phyloP scores from a whole-genome alignment of 805 yeast genomes.

The Nakazawaea ernobii region DNA sequence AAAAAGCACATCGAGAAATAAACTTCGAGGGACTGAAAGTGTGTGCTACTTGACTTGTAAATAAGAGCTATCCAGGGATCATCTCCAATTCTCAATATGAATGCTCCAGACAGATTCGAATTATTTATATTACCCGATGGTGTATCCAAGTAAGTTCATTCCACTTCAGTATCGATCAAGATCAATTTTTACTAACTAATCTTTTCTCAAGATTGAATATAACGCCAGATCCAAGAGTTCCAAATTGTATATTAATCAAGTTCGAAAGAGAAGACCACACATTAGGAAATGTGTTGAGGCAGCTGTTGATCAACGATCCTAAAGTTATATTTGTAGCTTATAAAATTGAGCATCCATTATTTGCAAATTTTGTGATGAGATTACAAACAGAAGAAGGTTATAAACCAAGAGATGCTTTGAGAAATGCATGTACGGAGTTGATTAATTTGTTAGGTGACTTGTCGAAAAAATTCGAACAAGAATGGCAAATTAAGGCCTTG shows the following conservation, averaged over 20 bases:
- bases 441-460: slow-evolving; percentile 73
- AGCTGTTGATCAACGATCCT: slow-evolving; percentile 79
- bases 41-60: background rate
- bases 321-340: slow-evolving; percentile 95
- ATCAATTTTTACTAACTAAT: slow-evolving; percentile 10
- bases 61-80: background rate
- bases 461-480: slow-evolving; percentile 76
- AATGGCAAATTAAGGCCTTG: slow-evolving; percentile 86
- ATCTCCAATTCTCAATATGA: slow-evolving; percentile 66
- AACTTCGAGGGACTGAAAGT: background rate
- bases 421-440: slow-evolving; percentile 80
- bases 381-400: slow-evolving; percentile 95
- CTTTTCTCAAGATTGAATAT: slow-evolving; percentile 54
- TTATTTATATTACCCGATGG: slow-evolving; percentile 97
- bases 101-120: slow-evolving; percentile 99
- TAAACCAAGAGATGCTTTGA: slow-evolving; percentile 84
- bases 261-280: slow-evolving; percentile 98
- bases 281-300: slow-evolving; percentile 81
- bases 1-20: background rate
- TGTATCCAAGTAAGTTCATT: slow-evolving; percentile 67
- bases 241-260: slow-evolving; percentile 88
- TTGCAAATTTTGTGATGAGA: slow-evolving; percentile 91
- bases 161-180: background rate
- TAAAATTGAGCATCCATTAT: slow-evolving; percentile 95
- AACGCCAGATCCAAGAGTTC: slow-evolving; percentile 91